Conservation (phyloP, 768 basidiomycete genomes). For the Panaeolus cyanescens region DNA sequence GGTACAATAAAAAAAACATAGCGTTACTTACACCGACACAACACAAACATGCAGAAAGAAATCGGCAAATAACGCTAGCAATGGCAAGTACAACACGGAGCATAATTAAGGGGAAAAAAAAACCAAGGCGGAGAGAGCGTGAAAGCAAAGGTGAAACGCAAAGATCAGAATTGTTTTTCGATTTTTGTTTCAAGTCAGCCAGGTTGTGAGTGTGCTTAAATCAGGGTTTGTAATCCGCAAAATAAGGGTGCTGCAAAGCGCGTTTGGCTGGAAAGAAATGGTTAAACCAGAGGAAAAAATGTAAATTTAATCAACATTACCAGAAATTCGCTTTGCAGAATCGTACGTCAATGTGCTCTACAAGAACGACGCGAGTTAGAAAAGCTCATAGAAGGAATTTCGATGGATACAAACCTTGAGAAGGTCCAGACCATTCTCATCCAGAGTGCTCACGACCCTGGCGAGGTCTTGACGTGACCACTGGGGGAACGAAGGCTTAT, state of each 20-base stretch:
- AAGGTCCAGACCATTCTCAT: slow-evolving; percentile 78
- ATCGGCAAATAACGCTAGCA: neutral
- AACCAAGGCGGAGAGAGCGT: neutral
- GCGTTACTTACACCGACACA: neutral
- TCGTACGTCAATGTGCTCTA: slow-evolving; percentile 82
- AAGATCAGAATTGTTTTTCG: neutral
- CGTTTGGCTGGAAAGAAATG: slow-evolving; percentile 53
- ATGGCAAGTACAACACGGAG: neutral
- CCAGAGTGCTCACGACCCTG: slow-evolving; percentile 67
- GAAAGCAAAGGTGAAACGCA: neutral
- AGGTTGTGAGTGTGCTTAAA: neutral
- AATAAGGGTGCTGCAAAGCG: slow-evolving; percentile 52
- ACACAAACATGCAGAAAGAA: neutral
- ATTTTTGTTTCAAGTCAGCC: neutral
- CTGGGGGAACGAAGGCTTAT: slow-evolving; percentile 95
- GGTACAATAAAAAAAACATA: neutral
- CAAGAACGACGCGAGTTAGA: neutral
- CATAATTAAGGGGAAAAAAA: neutral
- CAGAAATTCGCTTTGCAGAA: slow-evolving; percentile 89
- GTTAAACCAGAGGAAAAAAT: slow-evolving; percentile 37
- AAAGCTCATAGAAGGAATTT: neutral
- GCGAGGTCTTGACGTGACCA: slow-evolving; percentile 82
- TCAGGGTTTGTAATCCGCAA: slow-evolving; percentile 37
- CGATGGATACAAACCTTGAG: slow-evolving; percentile 52
- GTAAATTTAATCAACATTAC: slow-evolving; percentile 54